Percentiles rank a stretch among this genome's conserved stretches.
Conservation (phyloP, 1,139 yeast species). For the Scheffersomyces insectosa region DNA sequence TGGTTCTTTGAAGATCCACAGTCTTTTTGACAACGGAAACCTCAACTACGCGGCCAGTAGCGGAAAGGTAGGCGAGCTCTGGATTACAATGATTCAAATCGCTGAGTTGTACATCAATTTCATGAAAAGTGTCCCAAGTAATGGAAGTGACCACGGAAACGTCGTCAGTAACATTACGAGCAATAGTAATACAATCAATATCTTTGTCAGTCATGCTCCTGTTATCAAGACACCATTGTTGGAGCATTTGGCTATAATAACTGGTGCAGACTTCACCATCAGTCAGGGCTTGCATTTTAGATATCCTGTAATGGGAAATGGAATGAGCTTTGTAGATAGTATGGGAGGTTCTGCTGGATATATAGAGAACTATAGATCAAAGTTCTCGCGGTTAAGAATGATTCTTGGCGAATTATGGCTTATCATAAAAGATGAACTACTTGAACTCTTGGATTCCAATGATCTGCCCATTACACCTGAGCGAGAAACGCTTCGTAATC, state of each 20-base stretch:
- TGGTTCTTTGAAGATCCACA: constrained; percentile 67
- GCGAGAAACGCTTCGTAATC: constrained; percentile 1
- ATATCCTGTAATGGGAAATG: constrained; percentile 72
- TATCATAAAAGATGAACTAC: constrained; percentile 55
- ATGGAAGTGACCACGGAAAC: background rate
- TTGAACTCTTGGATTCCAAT: constrained; percentile 26
- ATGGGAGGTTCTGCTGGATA: constrained; percentile 36
- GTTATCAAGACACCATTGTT: constrained; percentile 64
- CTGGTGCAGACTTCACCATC: constrained; percentile 71
- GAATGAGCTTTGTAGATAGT: constrained; percentile 59
- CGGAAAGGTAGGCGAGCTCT: constrained; percentile 74
- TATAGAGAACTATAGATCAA: constrained; percentile 62
- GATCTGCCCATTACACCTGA: background rate
- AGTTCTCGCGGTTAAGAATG: constrained; percentile 61
- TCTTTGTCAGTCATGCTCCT: constrained; percentile 69
- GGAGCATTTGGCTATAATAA: constrained; percentile 65
- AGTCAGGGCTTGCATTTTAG: constrained; percentile 74
- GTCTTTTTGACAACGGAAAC: constrained; percentile 67
- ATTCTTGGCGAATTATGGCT: constrained; percentile 68
- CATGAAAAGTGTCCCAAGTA: constrained; percentile 9
- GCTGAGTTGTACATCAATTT: constrained; percentile 49
- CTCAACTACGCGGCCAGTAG: constrained; percentile 22
- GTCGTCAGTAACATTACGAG: background rate
- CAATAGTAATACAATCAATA: constrained; percentile 46
- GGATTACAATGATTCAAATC: constrained; percentile 72